Conservation (phyloP, 176 grass and related monocot species). For the Phyllostachys edulis region DNA sequence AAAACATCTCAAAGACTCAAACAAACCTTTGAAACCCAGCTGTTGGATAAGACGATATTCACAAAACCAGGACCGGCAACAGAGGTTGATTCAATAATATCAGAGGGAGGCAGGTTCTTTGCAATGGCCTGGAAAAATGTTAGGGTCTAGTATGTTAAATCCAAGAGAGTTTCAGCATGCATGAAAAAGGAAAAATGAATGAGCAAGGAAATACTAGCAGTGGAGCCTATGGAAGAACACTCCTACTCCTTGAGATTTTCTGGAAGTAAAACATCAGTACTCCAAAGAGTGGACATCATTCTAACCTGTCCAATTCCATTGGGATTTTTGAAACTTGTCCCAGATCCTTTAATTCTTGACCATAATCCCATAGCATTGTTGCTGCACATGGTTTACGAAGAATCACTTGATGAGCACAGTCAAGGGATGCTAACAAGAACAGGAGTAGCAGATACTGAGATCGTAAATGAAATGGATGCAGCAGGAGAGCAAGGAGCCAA, state of each 20-base stretch:
- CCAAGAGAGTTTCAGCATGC: constrained; percentile 5
- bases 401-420: constrained; percentile 3
- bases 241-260: neutral
- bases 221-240: neutral
- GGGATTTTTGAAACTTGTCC: constrained; percentile 81
- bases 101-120: constrained; percentile 71
- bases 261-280: neutral
- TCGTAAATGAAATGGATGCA: neutral
- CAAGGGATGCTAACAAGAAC: neutral
- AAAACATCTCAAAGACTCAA: neutral
- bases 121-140: constrained; percentile 70
- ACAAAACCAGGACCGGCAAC: constrained; percentile 98
- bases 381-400: constrained; percentile 43
- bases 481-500: neutral
- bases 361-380: constrained; percentile 97
- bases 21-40: constrained; percentile 82
- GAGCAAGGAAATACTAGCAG: constrained; percentile 1
- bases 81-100: constrained; percentile 86
- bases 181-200: constrained; percentile 7
- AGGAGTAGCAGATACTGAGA: neutral
- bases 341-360: constrained; percentile 86
- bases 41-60: constrained; percentile 78
- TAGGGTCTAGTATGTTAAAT: neutral
- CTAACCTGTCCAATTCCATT: constrained; percentile 85
- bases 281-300: neutral